phyloP scores from a whole-genome alignment of 2,329 filamentous ascomycete genomes.

The Arthrobotrys sinensis region DNA sequence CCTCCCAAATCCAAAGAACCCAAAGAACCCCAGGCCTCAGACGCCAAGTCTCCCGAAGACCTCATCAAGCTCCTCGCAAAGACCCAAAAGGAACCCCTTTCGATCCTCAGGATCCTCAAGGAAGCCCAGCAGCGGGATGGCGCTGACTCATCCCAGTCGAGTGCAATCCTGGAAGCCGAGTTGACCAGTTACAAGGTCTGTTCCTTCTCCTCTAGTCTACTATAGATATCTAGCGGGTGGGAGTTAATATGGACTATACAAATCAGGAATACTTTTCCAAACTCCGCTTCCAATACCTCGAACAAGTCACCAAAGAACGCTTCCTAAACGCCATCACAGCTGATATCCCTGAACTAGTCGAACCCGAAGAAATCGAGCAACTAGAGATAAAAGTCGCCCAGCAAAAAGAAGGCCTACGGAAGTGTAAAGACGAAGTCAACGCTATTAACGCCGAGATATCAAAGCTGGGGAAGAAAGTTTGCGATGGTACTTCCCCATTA shows the following conservation, averaged over 20 bases:
- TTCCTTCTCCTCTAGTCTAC: not conserved
- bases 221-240: not conserved
- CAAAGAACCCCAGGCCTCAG: slow-evolving; percentile 30
- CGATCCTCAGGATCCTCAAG: slow-evolving; percentile 61
- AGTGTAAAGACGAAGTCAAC: slow-evolving; percentile 65
- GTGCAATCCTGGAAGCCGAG: slow-evolving; percentile 84
- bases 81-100: slow-evolving; percentile 46
- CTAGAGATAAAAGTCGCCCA: slow-evolving; percentile 79
- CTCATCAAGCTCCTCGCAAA: slow-evolving; percentile 55
- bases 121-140: slow-evolving; percentile 80
- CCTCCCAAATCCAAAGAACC: slow-evolving; percentile 21
- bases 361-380: slow-evolving; percentile 83
- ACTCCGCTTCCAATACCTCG: slow-evolving; percentile 95
- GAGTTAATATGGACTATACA: slow-evolving; percentile 27
- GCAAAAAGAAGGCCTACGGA: slow-evolving; percentile 81
- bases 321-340: slow-evolving; percentile 94
- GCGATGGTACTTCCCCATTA: slow-evolving; percentile 65
- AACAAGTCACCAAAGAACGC: slow-evolving; percentile 98
- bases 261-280: slow-evolving; percentile 88
- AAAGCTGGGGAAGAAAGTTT: slow-evolving; percentile 74
- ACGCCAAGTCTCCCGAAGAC: slow-evolving; percentile 54
- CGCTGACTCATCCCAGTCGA: slow-evolving; percentile 76
- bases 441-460: slow-evolving; percentile 43
- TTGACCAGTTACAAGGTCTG: slow-evolving; percentile 84
- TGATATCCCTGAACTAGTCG: slow-evolving; percentile 88